Evolutionary conservation across 371 early-diverging fungal genomes (phyloP), one percentile per base, ranked within the genome.

Genomic region (Chytridiales sp.): DNA sequence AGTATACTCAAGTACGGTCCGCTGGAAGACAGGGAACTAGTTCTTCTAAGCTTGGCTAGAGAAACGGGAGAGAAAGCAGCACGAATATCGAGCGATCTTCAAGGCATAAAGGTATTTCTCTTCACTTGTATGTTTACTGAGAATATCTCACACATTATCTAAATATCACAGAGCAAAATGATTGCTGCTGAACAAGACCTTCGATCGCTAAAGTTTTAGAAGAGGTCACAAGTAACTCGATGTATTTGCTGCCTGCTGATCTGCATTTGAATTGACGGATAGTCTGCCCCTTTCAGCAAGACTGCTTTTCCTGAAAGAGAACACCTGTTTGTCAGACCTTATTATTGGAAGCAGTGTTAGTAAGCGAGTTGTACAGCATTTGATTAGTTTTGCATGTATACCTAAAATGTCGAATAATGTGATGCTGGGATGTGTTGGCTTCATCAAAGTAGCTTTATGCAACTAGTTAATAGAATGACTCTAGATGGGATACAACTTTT

Each of bases 21-120:
- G 9, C 61, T 79, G 41, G 75, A 79, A 46, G 80, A 80, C 47
- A 64, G 69, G 47, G 80, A 82, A 59, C 54, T 80, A 4, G 67
- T 67, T 11, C 52, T 82, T 13, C 66, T 82, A 13, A 69, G 68
- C 36, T 26, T 80, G 24, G 78, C 79, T 0, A 38, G 70, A 22
- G 61, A 71, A 32, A 76, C 76, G 0, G 75, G 75, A 11, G 52
- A 59, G 17, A 32, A 61, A 11, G 76, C 73, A 0, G 62, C 59
- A 3, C 56, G 62, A 44, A 77, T 80, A 11, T 75, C 75, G 19
- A 17, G 59, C 2, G 69, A 75, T 4, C 47, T 78, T 40, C 64
- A 62, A 29, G 69, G 64, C 15, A 36, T 78, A 42, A 78, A 78
- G 72, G 77, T 73, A 48, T 6, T 6, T 9, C 19, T 9, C 22